Base-by-base conservation (phyloP, 306 rosid species). In the Lablab purpureus region DNA sequence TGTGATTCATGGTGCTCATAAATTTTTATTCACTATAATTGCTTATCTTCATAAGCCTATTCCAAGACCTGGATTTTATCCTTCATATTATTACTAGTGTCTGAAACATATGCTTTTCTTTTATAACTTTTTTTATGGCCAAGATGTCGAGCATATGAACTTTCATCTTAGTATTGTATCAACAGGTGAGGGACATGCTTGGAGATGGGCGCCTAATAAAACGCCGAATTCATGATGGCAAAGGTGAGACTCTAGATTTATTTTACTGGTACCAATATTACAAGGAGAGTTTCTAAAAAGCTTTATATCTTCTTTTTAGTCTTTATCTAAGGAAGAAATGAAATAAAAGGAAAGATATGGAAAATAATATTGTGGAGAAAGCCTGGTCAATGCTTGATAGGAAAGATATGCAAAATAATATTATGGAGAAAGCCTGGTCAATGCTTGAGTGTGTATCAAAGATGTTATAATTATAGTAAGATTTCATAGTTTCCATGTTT, bases 121-220 rank as follows among this genome's bases (percentile, higher is more conserved):
- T 22, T 47, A 23, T 74, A 46, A 49, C 34, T 59, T 77, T 75
- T 66, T 67, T 47, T 62, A 32, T 21, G 19, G 59, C 34, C 54
- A 58, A 63, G 54, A 62, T 28, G 17, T 69, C 32, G 76, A 30
- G 27, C 43, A 41, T 22, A 43, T 83, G 60, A 82, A 58, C 51
- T 76, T 81, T 70, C 67, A 69, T 62, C 68, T 72, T 75, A 76
- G 69, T 67, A 78, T 73, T 81, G 43, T 65, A 79, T 85, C 67
- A 36, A 77, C 84, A 96, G 99, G 97, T 96, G 64, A 86, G 99
- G 72, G 99, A 96, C 83, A 89, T 93, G 97, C 96, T 96, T 84
- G 99, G 99, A 77, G 99, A 96, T 80, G 98, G 99, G 17, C 92
- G 98, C 79, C 91, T 89, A 49, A 89, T 96, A 74, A 96, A 96